A percentile compares a stretch with the other conserved stretches of the same genome.
phyloP scores from a whole-genome alignment of 1,139 yeast genomes.

The Nakaseomyces kungkrabaensis region DNA sequence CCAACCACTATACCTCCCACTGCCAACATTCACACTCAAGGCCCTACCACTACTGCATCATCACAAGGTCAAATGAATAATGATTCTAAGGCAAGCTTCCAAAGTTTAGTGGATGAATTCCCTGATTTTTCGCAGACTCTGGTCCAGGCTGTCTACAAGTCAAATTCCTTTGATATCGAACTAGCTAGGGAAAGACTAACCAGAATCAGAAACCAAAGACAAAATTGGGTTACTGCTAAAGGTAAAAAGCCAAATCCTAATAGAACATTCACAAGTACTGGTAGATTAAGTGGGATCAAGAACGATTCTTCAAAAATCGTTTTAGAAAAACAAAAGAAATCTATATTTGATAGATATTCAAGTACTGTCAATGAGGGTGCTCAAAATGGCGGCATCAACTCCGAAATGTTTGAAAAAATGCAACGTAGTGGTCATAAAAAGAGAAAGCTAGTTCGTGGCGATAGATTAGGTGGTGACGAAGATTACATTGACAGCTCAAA shows the following conservation, averaged over 20 bases:
- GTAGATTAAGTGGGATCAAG: conserved; percentile 10
- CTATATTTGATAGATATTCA: conserved; percentile 36
- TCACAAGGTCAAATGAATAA: background rate
- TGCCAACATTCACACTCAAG: background rate
- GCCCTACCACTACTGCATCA: background rate
- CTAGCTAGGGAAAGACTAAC: conserved; percentile 43
- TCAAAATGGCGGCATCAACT: conserved; percentile 2
- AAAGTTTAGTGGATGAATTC: conserved; percentile 29
- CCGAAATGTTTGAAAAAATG: background rate
- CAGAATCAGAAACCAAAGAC: conserved; percentile 25
- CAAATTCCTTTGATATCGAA: conserved; percentile 47
- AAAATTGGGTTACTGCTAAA: conserved; percentile 16
- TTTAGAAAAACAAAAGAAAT: conserved; percentile 41
- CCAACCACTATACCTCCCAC: conserved; percentile 11
- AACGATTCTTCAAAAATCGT: conserved; percentile 42
- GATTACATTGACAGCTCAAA: conserved; percentile 20
- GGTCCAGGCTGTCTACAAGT: conserved; percentile 51
- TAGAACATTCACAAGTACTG: conserved; percentile 1
- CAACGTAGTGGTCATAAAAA: conserved; percentile 11
- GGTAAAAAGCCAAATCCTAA: background rate
- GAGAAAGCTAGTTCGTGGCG: conserved; percentile 27
- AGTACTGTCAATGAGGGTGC: conserved; percentile 20
- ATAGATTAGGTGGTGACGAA: conserved; percentile 9
- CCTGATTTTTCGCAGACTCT: conserved; percentile 42
- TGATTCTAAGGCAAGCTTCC: conserved; percentile 13